Percentiles rank a stretch among this genome's conserved stretches.
phyloP scores from a whole-genome alignment of 108 stramenopile genomes.

The Conticribra guillardii region DNA sequence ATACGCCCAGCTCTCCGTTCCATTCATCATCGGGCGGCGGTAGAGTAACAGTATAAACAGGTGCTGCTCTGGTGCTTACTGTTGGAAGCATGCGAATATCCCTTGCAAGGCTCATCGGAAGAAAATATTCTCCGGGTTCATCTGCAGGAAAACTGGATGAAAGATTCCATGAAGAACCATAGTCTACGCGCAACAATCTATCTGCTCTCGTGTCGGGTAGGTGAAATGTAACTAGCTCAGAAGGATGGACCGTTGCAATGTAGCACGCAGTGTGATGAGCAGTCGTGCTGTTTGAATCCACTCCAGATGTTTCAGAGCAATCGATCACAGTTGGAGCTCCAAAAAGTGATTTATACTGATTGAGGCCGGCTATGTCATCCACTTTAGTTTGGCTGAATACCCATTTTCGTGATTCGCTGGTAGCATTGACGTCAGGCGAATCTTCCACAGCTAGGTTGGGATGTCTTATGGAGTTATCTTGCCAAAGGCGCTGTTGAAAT shows the following conservation, averaged over 20 bases:
- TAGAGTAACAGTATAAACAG: constrained; percentile 78
- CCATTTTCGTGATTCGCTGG: constrained; percentile 55
- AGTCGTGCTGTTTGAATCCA: constrained; percentile 61
- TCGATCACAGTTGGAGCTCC: constrained; percentile 53
- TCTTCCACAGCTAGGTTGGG: constrained; percentile 37
- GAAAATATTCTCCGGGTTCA: constrained; percentile 63
- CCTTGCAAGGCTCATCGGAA: constrained; percentile 55
- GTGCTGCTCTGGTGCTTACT: constrained; percentile 74
- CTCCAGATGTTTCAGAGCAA: constrained; percentile 15
- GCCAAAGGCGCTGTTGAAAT: constrained; percentile 71
- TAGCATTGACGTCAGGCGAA: constrained; percentile 1
- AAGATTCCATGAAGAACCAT: constrained; percentile 68
- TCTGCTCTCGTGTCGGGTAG: constrained; percentile 86
- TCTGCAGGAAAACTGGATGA: constrained; percentile 80
- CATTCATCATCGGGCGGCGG: constrained; percentile 65
- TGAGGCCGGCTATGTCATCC: constrained; percentile 27
- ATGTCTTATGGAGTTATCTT: constrained; percentile 87
- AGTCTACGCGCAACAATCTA: constrained; percentile 72
- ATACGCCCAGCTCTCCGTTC: constrained; percentile 90
- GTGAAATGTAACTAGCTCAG: constrained; percentile 70
- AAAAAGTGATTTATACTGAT: constrained; percentile 75
- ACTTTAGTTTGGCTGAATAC: constrained; percentile 35
- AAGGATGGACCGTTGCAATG: constrained; percentile 60
- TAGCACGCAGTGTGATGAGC: constrained; percentile 77
- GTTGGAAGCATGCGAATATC: constrained; percentile 73